Conservation (phyloP, 129 eudicot species). For the Apium graveolens region DNA sequence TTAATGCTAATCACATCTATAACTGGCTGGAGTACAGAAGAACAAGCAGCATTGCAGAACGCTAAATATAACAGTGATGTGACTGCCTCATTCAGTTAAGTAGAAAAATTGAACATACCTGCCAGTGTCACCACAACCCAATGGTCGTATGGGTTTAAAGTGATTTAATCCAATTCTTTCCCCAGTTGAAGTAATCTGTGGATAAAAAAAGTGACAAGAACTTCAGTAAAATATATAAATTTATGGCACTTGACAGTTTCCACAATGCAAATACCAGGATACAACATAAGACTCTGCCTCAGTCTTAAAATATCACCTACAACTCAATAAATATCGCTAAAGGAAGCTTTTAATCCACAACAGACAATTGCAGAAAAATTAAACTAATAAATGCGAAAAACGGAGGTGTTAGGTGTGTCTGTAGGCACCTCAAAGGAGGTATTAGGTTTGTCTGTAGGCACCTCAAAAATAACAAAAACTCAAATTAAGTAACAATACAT, state of each 20-base stretch:
- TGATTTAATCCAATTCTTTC: conserved; percentile 77
- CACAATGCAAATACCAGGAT: not conserved
- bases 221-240: not conserved
- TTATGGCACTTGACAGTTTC: not conserved
- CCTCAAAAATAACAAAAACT: not conserved
- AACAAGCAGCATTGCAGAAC: not conserved
- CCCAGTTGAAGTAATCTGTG: conserved; percentile 62
- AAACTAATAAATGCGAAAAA: not conserved
- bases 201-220: conserved; percentile 2
- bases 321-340: not conserved
- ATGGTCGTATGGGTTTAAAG: conserved; percentile 80
- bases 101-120: conserved; percentile 34
- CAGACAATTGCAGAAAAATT: not conserved
- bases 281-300: not conserved
- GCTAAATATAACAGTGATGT: not conserved
- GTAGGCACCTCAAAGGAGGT: not conserved
- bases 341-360: not conserved
- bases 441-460: not conserved
- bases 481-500: not conserved
- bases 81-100: not conserved
- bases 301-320: not conserved
- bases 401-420: not conserved
- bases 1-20: not conserved
- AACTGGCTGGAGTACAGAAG: not conserved
- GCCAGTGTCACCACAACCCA: conserved; percentile 99